Conservation (phyloP, 345 rosid genomes). For the Acer campestre region DNA sequence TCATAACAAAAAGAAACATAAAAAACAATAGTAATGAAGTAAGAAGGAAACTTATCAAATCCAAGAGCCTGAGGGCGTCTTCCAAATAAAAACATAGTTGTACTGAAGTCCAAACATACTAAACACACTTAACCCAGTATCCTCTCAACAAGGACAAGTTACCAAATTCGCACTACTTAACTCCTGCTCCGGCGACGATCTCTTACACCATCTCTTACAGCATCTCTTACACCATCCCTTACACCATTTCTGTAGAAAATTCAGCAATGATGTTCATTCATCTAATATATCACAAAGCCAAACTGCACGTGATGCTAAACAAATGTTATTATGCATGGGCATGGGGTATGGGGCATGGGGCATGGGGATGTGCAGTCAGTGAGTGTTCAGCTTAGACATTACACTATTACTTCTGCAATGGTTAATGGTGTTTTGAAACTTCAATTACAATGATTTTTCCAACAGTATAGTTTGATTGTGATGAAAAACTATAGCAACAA, state of each 20-base stretch:
- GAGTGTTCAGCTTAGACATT: background rate
- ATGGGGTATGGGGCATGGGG: no score
- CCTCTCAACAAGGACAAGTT: constrained; percentile 26
- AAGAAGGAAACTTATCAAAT: constrained; percentile 67
- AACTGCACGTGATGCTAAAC: background rate
- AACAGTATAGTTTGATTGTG: background rate
- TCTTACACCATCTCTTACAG: constrained; percentile 40
- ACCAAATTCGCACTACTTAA: constrained; percentile 39
- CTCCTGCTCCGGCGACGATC: constrained; percentile 97
- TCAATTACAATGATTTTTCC: background rate
- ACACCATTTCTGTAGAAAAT: constrained; percentile 66
- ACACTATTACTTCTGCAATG: background rate
- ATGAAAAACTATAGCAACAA: constrained; percentile 7
- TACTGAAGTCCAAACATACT: constrained; percentile 63
- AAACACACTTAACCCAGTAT: constrained; percentile 55
- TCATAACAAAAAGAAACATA: constrained; percentile 41
- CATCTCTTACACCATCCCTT: constrained; percentile 33
- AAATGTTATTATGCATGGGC: background rate
- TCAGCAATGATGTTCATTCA: constrained; percentile 9
- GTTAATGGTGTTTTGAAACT: background rate
- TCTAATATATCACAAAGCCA: constrained; percentile 9
- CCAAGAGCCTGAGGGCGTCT: constrained; percentile 55
- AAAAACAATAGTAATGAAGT: constrained; percentile 56
- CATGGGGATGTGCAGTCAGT: background rate
- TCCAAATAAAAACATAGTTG: constrained; percentile 63